Evolutionary conservation across 768 basidiomycete genomes (phyloP).

Genomic region (Leucogyrophana mollusca): DNA sequence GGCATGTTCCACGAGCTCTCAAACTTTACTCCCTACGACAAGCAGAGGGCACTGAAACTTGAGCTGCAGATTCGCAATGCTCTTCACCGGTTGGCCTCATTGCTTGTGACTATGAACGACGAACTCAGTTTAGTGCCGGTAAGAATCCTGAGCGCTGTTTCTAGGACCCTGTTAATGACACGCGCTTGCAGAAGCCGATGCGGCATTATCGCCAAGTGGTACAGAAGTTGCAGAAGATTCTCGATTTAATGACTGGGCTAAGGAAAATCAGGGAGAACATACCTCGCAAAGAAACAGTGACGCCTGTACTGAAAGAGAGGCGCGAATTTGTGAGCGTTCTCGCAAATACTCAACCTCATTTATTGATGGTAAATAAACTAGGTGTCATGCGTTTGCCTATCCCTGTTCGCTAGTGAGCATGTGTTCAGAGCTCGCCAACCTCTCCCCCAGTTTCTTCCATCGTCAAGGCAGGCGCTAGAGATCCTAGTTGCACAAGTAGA

Average conservation of each 20-base stretch:
- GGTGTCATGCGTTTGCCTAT: slow-evolving; percentile 46
- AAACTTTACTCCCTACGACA: slow-evolving; percentile 23
- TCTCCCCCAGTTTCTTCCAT: slow-evolving; percentile 51
- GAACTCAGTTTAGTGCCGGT: slow-evolving; percentile 50
- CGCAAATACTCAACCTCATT: neutral
- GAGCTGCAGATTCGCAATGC: slow-evolving; percentile 42
- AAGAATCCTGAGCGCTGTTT: slow-evolving; percentile 11
- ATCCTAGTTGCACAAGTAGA: slow-evolving; percentile 34
- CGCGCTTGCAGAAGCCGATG: slow-evolving; percentile 41
- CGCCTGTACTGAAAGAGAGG: slow-evolving; percentile 36
- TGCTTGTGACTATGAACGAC: slow-evolving; percentile 42
- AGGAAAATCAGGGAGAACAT: slow-evolving; percentile 49
- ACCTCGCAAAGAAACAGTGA: slow-evolving; percentile 41
- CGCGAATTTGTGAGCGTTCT: slow-evolving; percentile 37
- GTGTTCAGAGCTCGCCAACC: slow-evolving; percentile 45
- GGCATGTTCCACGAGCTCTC: slow-evolving; percentile 33
- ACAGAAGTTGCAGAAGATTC: slow-evolving; percentile 35
- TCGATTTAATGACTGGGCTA: slow-evolving; percentile 44
- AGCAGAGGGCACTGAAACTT: slow-evolving; percentile 35
- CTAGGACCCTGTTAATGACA: neutral
- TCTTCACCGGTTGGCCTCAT: slow-evolving; percentile 35
- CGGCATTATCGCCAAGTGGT: slow-evolving; percentile 39
- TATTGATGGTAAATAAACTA: slow-evolving; percentile 8
- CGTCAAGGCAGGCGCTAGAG: slow-evolving; percentile 38
- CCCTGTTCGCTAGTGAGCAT: slow-evolving; percentile 48